phyloP scores from a whole-genome alignment of 768 basidiomycete species.

The Mrakia frigida region DNA sequence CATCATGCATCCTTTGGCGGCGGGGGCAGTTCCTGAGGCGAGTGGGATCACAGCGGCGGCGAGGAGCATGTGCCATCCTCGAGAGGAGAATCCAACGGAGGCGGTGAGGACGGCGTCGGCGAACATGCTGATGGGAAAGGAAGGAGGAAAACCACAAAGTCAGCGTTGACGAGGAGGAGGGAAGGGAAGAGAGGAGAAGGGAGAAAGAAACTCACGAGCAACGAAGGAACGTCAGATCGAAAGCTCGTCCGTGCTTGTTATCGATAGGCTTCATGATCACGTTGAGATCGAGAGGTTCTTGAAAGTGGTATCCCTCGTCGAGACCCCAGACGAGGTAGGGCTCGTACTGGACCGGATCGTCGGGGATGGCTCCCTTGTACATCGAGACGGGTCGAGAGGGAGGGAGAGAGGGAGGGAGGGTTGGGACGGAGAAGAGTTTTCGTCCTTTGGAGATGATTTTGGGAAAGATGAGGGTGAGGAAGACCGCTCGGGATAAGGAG shows the following conservation, averaged over 20 bases:
- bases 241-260: conserved; percentile 36
- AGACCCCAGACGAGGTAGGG: no score
- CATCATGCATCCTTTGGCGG: conserved; percentile 42
- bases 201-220: conserved; percentile 25
- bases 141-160: not conserved
- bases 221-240: conserved; percentile 42
- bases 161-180: not conserved
- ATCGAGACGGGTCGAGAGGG: conserved; percentile 3
- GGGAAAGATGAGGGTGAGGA: no score
- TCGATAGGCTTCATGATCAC: conserved; percentile 33
- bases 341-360: no score
- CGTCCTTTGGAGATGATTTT: no score
- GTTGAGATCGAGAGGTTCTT: conserved; percentile 24
- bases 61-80: conserved; percentile 41
- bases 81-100: conserved; percentile 32
- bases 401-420: no score
- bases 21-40: conserved; percentile 42
- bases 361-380: no score
- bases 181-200: not conserved
- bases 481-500: no score
- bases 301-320: no score
- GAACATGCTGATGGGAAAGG: conserved; percentile 34
- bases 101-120: conserved; percentile 41
- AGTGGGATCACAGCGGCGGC: conserved; percentile 42
- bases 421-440: no score